Base-by-base conservation (phyloP, 2,329 filamentous ascomycete species). In the Venturia effusa region DNA sequence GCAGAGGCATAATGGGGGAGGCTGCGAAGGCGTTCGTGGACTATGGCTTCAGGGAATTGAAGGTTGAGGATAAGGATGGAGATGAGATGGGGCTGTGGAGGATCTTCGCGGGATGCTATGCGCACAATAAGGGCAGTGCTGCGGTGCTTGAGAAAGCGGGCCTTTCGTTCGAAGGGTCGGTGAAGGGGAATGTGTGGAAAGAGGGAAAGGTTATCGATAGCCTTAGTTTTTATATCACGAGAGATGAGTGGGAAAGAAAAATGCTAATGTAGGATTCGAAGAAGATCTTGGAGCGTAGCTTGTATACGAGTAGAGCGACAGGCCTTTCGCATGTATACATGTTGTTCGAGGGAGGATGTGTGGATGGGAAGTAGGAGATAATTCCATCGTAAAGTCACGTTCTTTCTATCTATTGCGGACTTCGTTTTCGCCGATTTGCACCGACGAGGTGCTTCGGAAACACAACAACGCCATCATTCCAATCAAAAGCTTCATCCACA, bases 11-110 rank as follows among this genome's bases (percentile, higher is more conserved):
- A 13, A 60, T 39, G 62, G 17, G 24, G 3, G 51, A 64, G 34
- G 54, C 41, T 32, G 30, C 34, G 4, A 32, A 24, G 15, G 62
- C 48, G 24, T 64, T 64, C n/a, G 32, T 60, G 22, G 62, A 61
- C 19, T 63, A 48, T 22, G 41, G 8, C 3, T 48, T 62, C n/a
- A 34, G 30, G 41, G 27, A 22, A 17, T 22, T 59, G 10, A 43
- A 34, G 61, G 61, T 37, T 4, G 30, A 55, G 24, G 61, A 51
- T 48, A 59, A 59, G 27, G 54, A 34, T n/a, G 43, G 39, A 34
- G 8, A 19, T 19, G 57, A 64, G 57, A 4, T 37, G 15, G 55
- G 37, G 4, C 30, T 62, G 41, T 17, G 5, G 19, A 57, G 43
- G 37, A 15, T 62, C 13, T 37, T 15, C 8, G 40, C 61, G 6